A percentile compares a stretch with the other conserved stretches of the same genome.
Evolutionary conservation across 768 basidiomycete species (phyloP).

Genomic region (Russula vinacea): DNA sequence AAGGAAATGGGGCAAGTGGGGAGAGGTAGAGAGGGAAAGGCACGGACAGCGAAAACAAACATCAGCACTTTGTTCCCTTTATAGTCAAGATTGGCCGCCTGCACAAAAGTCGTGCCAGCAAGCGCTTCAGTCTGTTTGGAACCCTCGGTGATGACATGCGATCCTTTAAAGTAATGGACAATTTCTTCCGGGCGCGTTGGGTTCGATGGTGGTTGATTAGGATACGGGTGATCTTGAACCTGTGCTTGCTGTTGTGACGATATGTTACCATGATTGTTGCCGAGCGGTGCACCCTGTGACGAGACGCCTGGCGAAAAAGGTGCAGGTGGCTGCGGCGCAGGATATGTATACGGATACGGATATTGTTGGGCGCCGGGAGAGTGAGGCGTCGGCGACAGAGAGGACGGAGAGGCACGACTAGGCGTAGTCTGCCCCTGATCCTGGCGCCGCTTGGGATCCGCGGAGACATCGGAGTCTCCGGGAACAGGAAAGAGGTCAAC

Average conservation of each 20-base stretch:
- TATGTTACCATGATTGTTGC: conserved; percentile 3
- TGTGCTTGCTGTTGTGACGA: conserved; percentile 18
- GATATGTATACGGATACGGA: conserved; percentile 30
- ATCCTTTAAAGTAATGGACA: conserved; percentile 42
- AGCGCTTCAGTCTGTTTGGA: conserved; percentile 52
- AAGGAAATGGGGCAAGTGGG: too few species aligned
- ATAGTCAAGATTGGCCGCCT: conserved; percentile 53
- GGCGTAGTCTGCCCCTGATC: conserved; percentile 16
- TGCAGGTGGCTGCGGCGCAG: conserved; percentile 27
- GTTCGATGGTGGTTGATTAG: conserved; percentile 10
- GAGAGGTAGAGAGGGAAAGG: conserved; percentile 13
- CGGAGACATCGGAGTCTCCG: conserved; percentile 21
- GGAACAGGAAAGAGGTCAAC: conserved; percentile 69
- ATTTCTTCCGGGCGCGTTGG: conserved; percentile 37
- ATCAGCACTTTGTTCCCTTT: conserved; percentile 54
- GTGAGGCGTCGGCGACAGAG: conserved; percentile 29
- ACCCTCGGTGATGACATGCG: conserved; percentile 45
- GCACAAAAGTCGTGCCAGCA: conserved; percentile 57
- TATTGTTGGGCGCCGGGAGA: conserved; percentile 28
- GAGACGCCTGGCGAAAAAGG: conserved; percentile 10
- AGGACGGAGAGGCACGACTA: conserved; percentile 27
- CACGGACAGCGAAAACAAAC: conserved; percentile 62
- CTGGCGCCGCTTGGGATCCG: conserved; percentile 17
- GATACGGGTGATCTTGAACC: conserved; percentile 17
- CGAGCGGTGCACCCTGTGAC: conserved; percentile 12